Evolutionary conservation across 805 yeast species (phyloP).

Genomic region (Candida suzukii): DNA sequence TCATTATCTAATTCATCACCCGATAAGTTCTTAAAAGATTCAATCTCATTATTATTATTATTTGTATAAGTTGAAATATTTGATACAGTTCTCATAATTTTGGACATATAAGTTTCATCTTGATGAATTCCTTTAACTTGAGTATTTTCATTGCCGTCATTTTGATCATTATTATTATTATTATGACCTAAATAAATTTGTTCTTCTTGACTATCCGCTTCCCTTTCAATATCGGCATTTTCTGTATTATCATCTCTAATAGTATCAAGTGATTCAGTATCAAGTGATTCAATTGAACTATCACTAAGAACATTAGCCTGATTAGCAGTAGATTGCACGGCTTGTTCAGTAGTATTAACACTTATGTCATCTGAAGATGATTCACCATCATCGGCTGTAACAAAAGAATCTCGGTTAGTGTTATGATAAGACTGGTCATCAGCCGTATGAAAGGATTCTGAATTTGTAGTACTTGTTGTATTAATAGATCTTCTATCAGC

Average conservation of each 20-base stretch:
- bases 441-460: background rate
- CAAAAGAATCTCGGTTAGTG: background rate
- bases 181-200: background rate
- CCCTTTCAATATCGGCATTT: no score
- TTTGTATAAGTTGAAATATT: no score
- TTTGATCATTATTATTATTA: background rate
- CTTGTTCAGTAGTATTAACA: background rate
- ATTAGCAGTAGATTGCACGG: background rate
- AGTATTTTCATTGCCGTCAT: no score
- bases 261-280: background rate
- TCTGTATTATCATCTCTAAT: background rate
- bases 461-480: background rate
- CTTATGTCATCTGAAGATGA: background rate
- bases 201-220: no score
- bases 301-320: background rate
- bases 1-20: conserved; percentile 1
- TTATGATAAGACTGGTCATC: background rate
- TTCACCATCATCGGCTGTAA: background rate
- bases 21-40: background rate
- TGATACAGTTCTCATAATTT: background rate
- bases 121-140: background rate
- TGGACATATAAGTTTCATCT: background rate
- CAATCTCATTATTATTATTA: no score
- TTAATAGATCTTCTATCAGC: background rate
- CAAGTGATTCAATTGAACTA: no score